Evolutionary conservation across 768 basidiomycete genomes (phyloP).

Genomic region (Boletus huronensis): DNA sequence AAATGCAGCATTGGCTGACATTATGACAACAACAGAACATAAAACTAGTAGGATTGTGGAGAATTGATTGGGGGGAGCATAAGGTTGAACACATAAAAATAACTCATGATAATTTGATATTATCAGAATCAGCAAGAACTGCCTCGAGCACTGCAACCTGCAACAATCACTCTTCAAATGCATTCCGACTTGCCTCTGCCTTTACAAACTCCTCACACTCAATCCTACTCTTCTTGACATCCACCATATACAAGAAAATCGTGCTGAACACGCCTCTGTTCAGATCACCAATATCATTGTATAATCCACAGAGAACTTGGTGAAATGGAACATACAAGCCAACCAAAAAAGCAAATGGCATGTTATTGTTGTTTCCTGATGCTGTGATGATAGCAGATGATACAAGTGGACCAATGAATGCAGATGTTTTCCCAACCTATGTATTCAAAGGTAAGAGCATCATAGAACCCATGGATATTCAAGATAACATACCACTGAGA

Average conservation of each 20-base stretch:
- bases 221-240: conserved; percentile 57
- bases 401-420: conserved; percentile 73
- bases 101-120: neutral
- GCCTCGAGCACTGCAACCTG: neutral
- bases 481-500: conserved; percentile 52
- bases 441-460: neutral
- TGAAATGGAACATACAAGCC: conserved; percentile 46
- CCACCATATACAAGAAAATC: conserved; percentile 58
- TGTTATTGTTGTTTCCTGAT: conserved; percentile 65
- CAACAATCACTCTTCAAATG: conserved; percentile 24
- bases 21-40: too few relatives aligned
- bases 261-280: conserved; percentile 32
- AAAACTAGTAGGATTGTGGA: too few relatives aligned
- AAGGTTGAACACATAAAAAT: neutral
- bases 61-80: too few relatives aligned
- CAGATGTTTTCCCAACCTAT: conserved; percentile 70
- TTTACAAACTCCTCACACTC: conserved; percentile 62
- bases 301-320: neutral
- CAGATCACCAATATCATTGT: neutral
- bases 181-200: conserved; percentile 47
- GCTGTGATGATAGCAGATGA: conserved; percentile 72
- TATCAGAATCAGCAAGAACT: neutral
- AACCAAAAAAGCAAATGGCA: conserved; percentile 74
- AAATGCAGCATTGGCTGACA: neutral
- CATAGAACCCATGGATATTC: neutral